phyloP scores from a whole-genome alignment of 176 grass and related monocot genomes.

The Rhynchospora tenuis region DNA sequence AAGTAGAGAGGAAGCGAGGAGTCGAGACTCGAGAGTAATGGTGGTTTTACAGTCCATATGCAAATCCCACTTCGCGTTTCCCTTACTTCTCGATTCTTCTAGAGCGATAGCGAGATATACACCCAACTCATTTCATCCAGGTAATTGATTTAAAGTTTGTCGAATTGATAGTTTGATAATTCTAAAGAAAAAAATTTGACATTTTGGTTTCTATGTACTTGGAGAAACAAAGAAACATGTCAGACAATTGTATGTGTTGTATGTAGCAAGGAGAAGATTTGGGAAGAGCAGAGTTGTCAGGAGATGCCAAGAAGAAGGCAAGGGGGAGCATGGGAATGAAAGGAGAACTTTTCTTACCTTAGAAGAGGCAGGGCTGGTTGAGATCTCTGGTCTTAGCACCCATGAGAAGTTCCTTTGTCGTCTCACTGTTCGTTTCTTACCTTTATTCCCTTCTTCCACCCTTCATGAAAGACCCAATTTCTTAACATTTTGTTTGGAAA shows the following conservation, averaged over 20 bases:
- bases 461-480: neutral
- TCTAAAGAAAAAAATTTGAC: neutral
- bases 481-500: neutral
- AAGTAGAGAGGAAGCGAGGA: neutral
- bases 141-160: neutral
- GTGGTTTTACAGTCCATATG: neutral
- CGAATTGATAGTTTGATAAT: neutral
- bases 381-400: conserved; percentile 88
- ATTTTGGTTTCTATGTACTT: neutral
- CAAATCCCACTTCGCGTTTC: neutral
- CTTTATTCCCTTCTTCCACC: neutral
- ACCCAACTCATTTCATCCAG: neutral
- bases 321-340: conserved; percentile 16
- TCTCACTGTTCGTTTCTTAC: conserved; percentile 45
- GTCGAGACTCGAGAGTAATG: neutral
- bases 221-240: neutral
- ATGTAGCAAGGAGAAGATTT: conserved; percentile 13
- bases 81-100: neutral
- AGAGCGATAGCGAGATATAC: neutral
- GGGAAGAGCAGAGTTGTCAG: neutral
- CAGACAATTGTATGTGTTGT: neutral
- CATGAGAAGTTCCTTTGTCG: conserved; percentile 95
- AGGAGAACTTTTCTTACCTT: conserved; percentile 63
- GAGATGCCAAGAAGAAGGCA: neutral
- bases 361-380: conserved; percentile 82